Evolutionary conservation across 495 filamentous ascomycete species (phyloP).

Genomic region (Echria macrotheca): DNA sequence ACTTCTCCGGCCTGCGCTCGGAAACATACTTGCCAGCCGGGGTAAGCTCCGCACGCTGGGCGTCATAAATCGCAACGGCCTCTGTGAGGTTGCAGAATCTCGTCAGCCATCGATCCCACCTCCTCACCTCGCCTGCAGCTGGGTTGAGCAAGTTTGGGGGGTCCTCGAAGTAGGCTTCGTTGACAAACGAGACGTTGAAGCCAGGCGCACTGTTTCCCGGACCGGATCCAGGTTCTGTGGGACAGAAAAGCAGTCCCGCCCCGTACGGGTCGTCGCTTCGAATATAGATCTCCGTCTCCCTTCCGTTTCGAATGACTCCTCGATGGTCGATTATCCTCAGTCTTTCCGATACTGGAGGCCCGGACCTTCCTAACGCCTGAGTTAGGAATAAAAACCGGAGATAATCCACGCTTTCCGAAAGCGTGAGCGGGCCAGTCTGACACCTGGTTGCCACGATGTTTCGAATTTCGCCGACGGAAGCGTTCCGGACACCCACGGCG

Average conservation of each 20-base stretch:
- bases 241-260: conserved; percentile 17
- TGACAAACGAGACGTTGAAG: conserved; percentile 16
- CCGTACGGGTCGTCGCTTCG: conserved; percentile 19
- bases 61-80: conserved; percentile 17
- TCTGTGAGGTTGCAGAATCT: not conserved
- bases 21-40: conserved; percentile 20
- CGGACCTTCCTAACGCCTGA: not conserved
- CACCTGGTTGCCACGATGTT: not conserved
- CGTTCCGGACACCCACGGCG: conserved; percentile 18
- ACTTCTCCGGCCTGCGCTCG: conserved; percentile 19
- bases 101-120: conserved; percentile 18
- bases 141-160: conserved; percentile 1
- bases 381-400: not conserved
- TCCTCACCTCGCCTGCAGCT: not conserved
- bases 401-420: not conserved
- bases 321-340: not conserved
- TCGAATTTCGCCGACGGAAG: conserved; percentile 1
- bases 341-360: not conserved
- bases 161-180: conserved; percentile 16
- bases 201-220: conserved; percentile 11
- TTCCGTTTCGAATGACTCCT: not conserved
- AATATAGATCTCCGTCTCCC: conserved; percentile 15
- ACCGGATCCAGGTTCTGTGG: conserved; percentile 5
- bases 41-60: conserved; percentile 5
- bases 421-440: not conserved